Evolutionary conservation across 2,329 filamentous ascomycete genomes (phyloP).

Genomic region (Magnaporthiopsis poae): DNA sequence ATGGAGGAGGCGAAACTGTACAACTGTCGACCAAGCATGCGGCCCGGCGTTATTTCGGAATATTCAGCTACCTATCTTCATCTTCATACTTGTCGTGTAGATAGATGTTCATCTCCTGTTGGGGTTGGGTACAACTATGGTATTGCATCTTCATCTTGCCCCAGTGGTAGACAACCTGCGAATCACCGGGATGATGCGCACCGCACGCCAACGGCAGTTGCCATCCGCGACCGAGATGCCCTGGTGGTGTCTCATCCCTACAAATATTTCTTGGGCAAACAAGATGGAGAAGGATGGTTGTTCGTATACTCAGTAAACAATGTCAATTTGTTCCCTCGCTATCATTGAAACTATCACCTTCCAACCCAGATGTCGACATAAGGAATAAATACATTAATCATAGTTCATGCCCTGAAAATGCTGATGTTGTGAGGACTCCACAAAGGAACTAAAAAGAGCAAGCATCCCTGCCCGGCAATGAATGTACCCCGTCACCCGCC

Average conservation of each 20-base stretch:
- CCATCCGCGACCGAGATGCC: background rate
- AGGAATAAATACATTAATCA: background rate
- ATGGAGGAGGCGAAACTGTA: background rate
- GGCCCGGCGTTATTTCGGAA: slow-evolving; percentile 6
- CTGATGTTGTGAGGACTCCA: background rate
- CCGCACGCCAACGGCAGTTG: background rate
- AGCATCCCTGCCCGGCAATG: background rate
- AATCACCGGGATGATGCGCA: background rate
- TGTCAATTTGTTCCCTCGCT: background rate
- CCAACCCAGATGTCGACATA: background rate
- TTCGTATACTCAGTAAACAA: background rate
- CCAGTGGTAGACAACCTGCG: background rate
- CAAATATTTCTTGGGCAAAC: background rate
- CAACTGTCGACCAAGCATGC: slow-evolving; percentile 6
- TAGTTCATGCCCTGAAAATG: background rate
- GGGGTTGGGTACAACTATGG: background rate
- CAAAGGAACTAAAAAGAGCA: background rate
- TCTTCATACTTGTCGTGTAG: background rate
- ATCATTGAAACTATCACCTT: background rate
- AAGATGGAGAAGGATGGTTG: background rate
- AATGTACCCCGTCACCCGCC: background rate
- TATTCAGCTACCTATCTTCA: slow-evolving; percentile 4
- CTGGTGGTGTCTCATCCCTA: no score
- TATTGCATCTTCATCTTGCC: background rate
- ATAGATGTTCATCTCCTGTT: background rate